Evolutionary conservation across 495 filamentous ascomycete genomes (phyloP).

Genomic region (Physcia stellaris): DNA sequence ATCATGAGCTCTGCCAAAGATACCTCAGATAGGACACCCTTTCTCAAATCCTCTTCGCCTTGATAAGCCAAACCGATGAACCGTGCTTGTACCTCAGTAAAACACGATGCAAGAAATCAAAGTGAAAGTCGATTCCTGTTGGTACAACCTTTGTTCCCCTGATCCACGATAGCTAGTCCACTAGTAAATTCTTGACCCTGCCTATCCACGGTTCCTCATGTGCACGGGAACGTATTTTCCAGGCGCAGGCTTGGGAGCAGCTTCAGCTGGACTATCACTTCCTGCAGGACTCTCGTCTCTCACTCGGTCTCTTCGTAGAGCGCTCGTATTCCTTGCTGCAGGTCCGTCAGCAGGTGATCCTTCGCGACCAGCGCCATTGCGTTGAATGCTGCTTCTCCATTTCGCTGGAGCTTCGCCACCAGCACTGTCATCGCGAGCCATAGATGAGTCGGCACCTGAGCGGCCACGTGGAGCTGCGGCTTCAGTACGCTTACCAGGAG

Average conservation of each 20-base stretch:
- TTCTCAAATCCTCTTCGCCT: too few relatives aligned
- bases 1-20: too few relatives aligned
- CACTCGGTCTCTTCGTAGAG: constrained; percentile 8
- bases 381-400: constrained; percentile 14
- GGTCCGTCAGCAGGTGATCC: constrained; percentile 14
- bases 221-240: constrained; percentile 28
- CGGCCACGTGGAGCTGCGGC: constrained; percentile 12
- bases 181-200: too few relatives aligned
- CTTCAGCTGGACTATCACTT: constrained; percentile 11
- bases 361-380: constrained; percentile 11
- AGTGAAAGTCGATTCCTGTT: too few relatives aligned
- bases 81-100: too few relatives aligned
- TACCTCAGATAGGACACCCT: too few relatives aligned
- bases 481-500: constrained; percentile 31
- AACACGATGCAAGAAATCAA: too few relatives aligned
- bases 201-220: constrained; percentile 21
- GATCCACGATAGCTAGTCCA: too few relatives aligned
- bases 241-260: constrained; percentile 13
- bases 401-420: constrained; percentile 8
- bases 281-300: constrained; percentile 5
- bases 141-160: too few relatives aligned
- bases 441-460: constrained; percentile 9
- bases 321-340: constrained; percentile 5
- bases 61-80: too few relatives aligned
- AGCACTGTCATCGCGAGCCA: constrained; percentile 9